Conservation (phyloP, 345 rosid species). For the Noccaea bulbosa region DNA sequence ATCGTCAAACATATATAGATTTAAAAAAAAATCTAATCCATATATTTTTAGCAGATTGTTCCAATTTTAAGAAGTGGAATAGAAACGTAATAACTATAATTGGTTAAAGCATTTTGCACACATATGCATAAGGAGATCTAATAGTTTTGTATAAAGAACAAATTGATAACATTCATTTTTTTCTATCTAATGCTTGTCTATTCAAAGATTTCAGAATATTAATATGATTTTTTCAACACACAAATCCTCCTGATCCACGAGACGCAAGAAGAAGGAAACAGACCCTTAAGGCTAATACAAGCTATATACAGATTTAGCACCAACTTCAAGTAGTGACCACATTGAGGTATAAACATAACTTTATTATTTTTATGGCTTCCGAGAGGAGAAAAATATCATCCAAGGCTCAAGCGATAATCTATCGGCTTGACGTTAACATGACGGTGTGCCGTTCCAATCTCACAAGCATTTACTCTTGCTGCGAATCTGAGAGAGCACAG, state of each 20-base stretch:
- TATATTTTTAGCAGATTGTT: no score
- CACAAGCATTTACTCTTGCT: constrained; percentile 98
- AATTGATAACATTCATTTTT: no score
- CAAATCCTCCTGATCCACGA: constrained; percentile 16
- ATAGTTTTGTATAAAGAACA: no score
- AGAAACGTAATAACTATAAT: no score
- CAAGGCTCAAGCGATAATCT: constrained; percentile 79
- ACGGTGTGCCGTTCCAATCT: constrained; percentile 93
- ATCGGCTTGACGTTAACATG: constrained; percentile 52
- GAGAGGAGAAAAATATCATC: constrained; percentile 45
- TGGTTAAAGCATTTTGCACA: no score
- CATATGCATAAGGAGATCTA: no score
- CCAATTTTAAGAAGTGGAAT: no score
- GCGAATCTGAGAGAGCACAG: constrained; percentile 95
- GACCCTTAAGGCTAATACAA: constrained; percentile 22
- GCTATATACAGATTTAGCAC: constrained; percentile 36
- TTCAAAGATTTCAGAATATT: constrained; percentile 9
- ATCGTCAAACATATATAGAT: no score
- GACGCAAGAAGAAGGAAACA: constrained; percentile 9
- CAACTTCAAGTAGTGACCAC: constrained; percentile 14
- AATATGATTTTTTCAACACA: not conserved
- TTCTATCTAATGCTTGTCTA: constrained; percentile 5
- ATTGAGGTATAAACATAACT: constrained; percentile 26
- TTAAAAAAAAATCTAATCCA: no score
- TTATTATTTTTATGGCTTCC: not conserved